Percentiles rank a stretch among this genome's conserved stretches.
phyloP scores from a whole-genome alignment of 2,329 filamentous ascomycete species.

The Xenoacremonium recifei region DNA sequence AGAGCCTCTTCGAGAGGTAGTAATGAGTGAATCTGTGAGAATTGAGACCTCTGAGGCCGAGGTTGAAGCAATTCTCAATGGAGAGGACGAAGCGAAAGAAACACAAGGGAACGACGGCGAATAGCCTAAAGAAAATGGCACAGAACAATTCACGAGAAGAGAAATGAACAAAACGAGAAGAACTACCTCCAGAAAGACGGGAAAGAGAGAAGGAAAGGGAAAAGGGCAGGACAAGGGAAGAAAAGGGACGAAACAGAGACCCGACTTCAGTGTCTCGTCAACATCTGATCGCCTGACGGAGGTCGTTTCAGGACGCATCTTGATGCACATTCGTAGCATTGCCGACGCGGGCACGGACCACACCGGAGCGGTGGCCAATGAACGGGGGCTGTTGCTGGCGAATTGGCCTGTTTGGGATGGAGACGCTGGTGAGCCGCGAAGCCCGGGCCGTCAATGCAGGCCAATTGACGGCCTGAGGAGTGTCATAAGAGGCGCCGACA shows the following conservation, averaged over 20 bases:
- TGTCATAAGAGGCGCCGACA: not conserved
- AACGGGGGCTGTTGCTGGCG: conserved; percentile 9
- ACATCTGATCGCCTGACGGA: conserved; percentile 25
- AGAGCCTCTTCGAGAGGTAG: too few relatives aligned
- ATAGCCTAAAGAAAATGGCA: not conserved
- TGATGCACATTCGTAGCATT: conserved; percentile 20
- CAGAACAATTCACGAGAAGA: not conserved
- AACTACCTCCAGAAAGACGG: conserved; percentile 7
- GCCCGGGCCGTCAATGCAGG: conserved; percentile 2
- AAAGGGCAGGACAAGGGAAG: conserved; percentile 16
- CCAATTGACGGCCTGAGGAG: not conserved
- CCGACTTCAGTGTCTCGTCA: conserved; percentile 22
- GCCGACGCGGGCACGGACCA: conserved; percentile 16
- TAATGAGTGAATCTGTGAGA: too few relatives aligned
- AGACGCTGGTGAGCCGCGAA: conserved; percentile 9
- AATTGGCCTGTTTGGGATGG: conserved; percentile 25
- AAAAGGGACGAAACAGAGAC: conserved; percentile 24
- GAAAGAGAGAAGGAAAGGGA: conserved; percentile 1
- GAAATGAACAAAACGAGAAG: conserved; percentile 5
- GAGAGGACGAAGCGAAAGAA: not conserved
- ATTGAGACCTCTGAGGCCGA: too few relatives aligned
- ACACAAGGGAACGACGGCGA: not conserved
- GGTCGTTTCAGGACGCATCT: conserved; percentile 28
- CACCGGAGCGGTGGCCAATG: conserved; percentile 23
- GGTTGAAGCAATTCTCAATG: not conserved